Evolutionary conservation across 495 filamentous ascomycete species (phyloP).

Genomic region (Penicillium cataractarum): DNA sequence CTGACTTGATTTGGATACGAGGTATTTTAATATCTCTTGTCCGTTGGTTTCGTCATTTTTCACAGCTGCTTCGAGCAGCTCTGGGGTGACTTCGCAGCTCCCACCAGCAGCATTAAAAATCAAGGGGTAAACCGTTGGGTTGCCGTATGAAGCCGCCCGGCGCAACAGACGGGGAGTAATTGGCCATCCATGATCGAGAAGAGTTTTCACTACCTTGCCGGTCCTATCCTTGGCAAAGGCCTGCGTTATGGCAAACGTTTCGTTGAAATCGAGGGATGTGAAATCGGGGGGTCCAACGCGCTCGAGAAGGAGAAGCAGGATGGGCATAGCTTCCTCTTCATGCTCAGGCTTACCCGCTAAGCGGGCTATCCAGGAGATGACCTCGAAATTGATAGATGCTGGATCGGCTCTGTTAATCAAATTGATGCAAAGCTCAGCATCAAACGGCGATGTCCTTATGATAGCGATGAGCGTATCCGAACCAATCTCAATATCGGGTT

Average conservation of each 20-base stretch:
- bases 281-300: neutral
- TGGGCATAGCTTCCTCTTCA: neutral
- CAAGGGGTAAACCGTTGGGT: neutral
- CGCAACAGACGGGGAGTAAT: neutral
- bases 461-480: neutral
- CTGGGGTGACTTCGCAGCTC: neutral
- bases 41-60: neutral
- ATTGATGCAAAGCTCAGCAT: neutral
- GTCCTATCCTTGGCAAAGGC: neutral
- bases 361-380: neutral
- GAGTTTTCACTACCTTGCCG: neutral
- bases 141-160: neutral
- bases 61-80: neutral
- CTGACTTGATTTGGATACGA: neutral
- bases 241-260: neutral
- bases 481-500: neutral
- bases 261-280: too few species aligned
- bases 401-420: neutral
- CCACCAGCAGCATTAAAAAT: slow-evolving; percentile 1
- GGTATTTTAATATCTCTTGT: neutral
- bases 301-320: neutral
- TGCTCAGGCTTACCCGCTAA: neutral
- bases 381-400: neutral
- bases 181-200: neutral
- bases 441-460: neutral